Evolutionary conservation across 345 rosid genomes (phyloP), one percentile per base, ranked within the genome.

Genomic region (Dovyalis caffra): DNA sequence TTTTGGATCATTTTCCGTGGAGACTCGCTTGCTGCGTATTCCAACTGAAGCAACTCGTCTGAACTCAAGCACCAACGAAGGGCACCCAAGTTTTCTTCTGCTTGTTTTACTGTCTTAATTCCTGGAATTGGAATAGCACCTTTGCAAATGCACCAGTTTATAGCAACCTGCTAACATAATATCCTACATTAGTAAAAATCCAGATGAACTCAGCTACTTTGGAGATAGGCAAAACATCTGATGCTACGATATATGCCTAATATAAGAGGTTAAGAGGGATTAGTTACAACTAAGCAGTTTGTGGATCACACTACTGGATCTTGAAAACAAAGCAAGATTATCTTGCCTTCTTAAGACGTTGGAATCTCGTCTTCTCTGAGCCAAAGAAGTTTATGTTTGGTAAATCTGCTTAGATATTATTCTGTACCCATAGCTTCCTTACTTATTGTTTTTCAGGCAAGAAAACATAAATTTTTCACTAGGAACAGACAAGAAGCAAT

Each of bases 101-200:
- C 95, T 83, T 91, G 93, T 76, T 80, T 85, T 2, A 90, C 84
- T 1, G 91, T 81, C 85, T 92, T 92, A 10, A 95, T 88, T 53
- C 97, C 97, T 2, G 97, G 99, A 78, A 95, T 95, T 0, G 97
- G 99, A 35, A 95, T 85, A 21, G 97, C 78, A 31, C 97, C 97
- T 73, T 91, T 90, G 78, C 95, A 82, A 70, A 92, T 89, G 88
- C 97, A 95, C 97, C 97, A 91, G 84, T 95, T 91, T 78, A 95
- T 86, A 21, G 98, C 97, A 14, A 94, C 92, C 97, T 94, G 70
- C 69, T 20, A 74, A 43, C 4, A 10, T 9, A 75, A 34, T 60
- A 8, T 28, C 28, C 43, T 11, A 51, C 62, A 60, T 66, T 28
- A 79, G 56, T 18, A 18, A 20, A 6, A 49, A 20, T 15, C 47